These are phyloP conservation scores for Puya raimondii DNA, from an alignment of 176 grass and related monocot genomes.

Conservation along the genomic window DNA sequence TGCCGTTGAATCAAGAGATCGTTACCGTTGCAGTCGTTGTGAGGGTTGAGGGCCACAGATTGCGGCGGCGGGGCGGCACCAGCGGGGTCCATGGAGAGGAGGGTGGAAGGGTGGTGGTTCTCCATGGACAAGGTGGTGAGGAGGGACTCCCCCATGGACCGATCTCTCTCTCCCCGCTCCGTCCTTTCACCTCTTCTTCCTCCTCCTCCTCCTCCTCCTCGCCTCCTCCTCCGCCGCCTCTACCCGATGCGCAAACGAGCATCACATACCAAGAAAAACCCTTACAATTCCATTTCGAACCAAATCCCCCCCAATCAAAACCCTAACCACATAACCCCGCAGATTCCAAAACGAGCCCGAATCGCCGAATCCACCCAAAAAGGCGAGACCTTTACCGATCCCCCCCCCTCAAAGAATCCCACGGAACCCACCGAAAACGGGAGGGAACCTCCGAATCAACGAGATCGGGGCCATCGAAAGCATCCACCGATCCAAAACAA, in stretches of 20 bases:
- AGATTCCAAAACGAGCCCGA: background rate
- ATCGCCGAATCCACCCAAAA: background rate
- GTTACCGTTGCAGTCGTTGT: conserved; percentile 42
- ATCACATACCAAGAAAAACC: conserved; percentile 9
- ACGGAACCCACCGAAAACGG: too few species aligned
- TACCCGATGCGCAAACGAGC: conserved; percentile 20
- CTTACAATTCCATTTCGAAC: background rate
- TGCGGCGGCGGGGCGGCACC: conserved; percentile 16
- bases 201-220: too few species aligned
- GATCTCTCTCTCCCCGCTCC: background rate
- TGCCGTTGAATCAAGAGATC: conserved; percentile 53
- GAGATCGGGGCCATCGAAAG: conserved; percentile 14
- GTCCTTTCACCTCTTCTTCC: too few species aligned
- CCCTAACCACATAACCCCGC: background rate
- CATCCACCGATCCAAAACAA: conserved; percentile 8
- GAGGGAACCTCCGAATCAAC: conserved; percentile 13
- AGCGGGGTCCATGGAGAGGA: conserved; percentile 95
- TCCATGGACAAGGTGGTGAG: conserved; percentile 96
- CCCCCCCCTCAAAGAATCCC: conserved; percentile 15
- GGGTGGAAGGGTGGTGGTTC: conserved; percentile 84
- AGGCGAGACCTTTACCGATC: background rate
- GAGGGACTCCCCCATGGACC: conserved; percentile 82
- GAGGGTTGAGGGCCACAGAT: conserved; percentile 20
- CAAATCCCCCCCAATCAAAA: conserved; percentile 11
- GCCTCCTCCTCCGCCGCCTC: conserved; percentile 3